Evolutionary conservation across 164 flowering plant genomes (phyloP), one percentile per base, ranked within the genome.

Genomic region (Nymphaea thermarum): DNA sequence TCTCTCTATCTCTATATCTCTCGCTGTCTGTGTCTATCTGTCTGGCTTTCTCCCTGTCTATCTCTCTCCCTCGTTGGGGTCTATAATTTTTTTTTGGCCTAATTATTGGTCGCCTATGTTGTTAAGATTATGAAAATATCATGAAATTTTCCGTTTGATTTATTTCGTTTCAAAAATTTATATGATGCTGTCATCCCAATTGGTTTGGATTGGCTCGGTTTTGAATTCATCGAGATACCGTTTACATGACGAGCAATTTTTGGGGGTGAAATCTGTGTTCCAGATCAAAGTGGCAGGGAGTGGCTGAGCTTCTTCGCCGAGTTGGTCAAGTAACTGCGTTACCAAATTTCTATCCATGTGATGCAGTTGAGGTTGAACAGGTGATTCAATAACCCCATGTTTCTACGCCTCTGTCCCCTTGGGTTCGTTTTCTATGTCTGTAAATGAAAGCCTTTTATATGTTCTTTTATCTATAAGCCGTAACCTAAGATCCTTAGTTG

Each of bases 361-460:
- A 80, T 77, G 82, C 85, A 7, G 70, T 72, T 63, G 84, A 90
- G 72, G 67, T 91, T 45, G 63, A 77, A 72, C 85, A 85, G 90
- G 98, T 93, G 57, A 60, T 51, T 3, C 57, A 8, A 15, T 51
- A 25, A 25, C 36, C 36, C 36, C 36, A 25, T 25, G 67, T 47
- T 45, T 60, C 42, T 70, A 51, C 25, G 36, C 7, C 15, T 18
- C 7, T 65, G 57, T 62, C 43, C 36, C 8, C 45, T 5, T 5
- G 16, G 65, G 5, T 61, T 53, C 53, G 53, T 65, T 70, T 47
- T 73, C 16, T 18, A n/a, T 43, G 41, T 3, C 17, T 15, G 45
- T 11, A 47, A 55, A 59, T 60, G 41, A 18, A 6, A 14, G 44
- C 36, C 6, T 43, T 66, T 42, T 10, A 41, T 47, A 8, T 10